Evolutionary conservation across 306 rosid species (phyloP).

Genomic region (apple (Malus domestica)): ASM211411v1 NC_041796.1:12131001-12131500

Average conservation of each 20-base stretch:
- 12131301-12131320: not conserved
- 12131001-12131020: not conserved
- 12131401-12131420: not conserved
- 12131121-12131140: not conserved
- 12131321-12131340: not conserved
- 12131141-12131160: not conserved
- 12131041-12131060: not conserved
- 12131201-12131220: not conserved
- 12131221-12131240: not conserved
- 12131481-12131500: not conserved
- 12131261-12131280: not conserved
- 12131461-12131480: not conserved
- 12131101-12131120: not conserved
- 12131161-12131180: not conserved
- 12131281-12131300: not conserved
- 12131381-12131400: not conserved
- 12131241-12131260: not conserved
- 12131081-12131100: not conserved
- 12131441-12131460: not conserved
- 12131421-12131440: not conserved
- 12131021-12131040: not conserved
- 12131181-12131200: not conserved
- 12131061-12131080: not conserved
- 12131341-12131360: not conserved
- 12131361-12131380: not conserved